phyloP scores from a whole-genome alignment of 495 filamentous ascomycete genomes.

The Parathielavia appendiculata region DNA sequence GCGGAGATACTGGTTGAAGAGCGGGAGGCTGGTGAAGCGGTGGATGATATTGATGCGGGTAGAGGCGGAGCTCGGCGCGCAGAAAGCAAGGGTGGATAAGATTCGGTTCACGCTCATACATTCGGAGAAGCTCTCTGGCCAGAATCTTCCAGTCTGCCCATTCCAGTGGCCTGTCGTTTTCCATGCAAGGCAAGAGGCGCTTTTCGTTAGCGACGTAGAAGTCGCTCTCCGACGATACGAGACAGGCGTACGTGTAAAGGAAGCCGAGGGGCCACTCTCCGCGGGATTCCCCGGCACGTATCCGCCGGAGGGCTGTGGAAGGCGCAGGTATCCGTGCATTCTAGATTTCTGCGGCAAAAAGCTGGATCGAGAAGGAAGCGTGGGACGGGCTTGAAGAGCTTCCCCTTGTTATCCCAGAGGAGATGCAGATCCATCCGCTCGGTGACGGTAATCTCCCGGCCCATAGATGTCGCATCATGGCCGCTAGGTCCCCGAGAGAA shows the following conservation, averaged over 20 bases:
- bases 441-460: constrained; percentile 7
- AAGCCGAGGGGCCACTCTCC: constrained; percentile 34
- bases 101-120: neutral
- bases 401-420: constrained; percentile 17
- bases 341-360: constrained; percentile 13
- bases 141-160: constrained; percentile 17
- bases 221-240: constrained; percentile 38
- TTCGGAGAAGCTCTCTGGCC: constrained; percentile 12
- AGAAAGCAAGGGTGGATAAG: constrained; percentile 13
- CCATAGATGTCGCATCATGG: constrained; percentile 18
- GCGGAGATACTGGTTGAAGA: neutral
- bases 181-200: constrained; percentile 29
- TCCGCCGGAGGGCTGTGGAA: neutral
- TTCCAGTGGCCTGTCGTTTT: neutral
- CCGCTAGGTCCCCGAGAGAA: constrained; percentile 14
- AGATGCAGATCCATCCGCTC: constrained; percentile 25
- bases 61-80: constrained; percentile 1
- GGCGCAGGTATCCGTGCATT: constrained; percentile 10
- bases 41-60: constrained; percentile 1
- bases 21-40: constrained; percentile 1
- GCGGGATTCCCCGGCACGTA: neutral
- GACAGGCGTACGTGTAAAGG: constrained; percentile 34
- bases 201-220: constrained; percentile 34
- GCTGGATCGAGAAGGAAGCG: constrained; percentile 14
- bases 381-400: constrained; percentile 18